Evolutionary conservation across 805 yeast genomes (phyloP).

Genomic region (Zygosaccharomyces lentus): DNA sequence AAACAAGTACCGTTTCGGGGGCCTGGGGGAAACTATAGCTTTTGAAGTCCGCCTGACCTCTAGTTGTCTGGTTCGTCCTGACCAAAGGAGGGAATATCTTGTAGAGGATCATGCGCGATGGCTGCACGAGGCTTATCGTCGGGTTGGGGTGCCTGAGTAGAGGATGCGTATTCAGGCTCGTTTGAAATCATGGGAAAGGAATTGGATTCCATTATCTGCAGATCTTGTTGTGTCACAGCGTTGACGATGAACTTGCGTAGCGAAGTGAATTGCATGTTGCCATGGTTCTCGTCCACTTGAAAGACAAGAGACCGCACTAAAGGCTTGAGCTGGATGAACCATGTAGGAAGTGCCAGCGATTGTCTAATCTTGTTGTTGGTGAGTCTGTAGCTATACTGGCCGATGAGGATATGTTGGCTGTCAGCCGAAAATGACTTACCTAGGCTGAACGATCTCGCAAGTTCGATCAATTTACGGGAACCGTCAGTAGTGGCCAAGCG

Average conservation of each 20-base stretch:
- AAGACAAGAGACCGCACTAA: slow-evolving; percentile 35
- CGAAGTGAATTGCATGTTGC: slow-evolving; percentile 37
- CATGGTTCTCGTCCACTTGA: slow-evolving; percentile 35
- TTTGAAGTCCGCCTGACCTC: not conserved
- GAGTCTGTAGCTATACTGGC: slow-evolving; percentile 29
- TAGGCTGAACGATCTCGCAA: slow-evolving; percentile 18
- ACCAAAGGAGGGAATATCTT: slow-evolving; percentile 30
- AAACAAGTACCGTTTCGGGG: not conserved
- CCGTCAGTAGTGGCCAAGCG: slow-evolving; percentile 18
- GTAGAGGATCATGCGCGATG: slow-evolving; percentile 1
- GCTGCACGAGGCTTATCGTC: slow-evolving; percentile 6
- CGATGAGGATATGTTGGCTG: slow-evolving; percentile 26
- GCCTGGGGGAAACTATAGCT: not conserved
- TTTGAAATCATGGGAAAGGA: slow-evolving; percentile 18
- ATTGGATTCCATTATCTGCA: slow-evolving; percentile 22
- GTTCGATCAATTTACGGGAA: slow-evolving; percentile 8
- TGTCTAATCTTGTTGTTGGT: slow-evolving; percentile 27
- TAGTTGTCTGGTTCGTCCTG: slow-evolving; percentile 27
- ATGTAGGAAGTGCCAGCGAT: slow-evolving; percentile 29
- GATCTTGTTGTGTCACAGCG: slow-evolving; percentile 40
- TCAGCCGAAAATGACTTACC: slow-evolving; percentile 22
- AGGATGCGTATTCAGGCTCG: slow-evolving; percentile 20
- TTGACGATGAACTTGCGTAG: slow-evolving; percentile 39
- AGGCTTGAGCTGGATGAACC: slow-evolving; percentile 30
- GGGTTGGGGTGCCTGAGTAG: not conserved